phyloP scores from a whole-genome alignment of 2,329 filamentous ascomycete species.

The Paecilomyces fulvus region DNA sequence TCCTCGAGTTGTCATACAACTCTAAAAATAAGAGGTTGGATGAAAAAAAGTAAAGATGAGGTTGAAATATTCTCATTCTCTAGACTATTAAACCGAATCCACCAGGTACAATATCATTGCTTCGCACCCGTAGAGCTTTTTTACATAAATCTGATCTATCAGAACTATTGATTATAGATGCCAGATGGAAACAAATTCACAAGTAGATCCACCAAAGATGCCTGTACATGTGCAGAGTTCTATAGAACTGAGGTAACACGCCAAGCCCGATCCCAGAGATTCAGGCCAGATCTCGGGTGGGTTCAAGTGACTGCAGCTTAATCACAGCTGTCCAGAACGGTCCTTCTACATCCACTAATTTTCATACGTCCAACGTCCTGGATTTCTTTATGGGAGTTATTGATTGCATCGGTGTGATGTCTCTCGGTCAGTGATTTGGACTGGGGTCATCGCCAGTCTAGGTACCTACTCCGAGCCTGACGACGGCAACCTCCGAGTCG shows the following conservation, averaged over 20 bases:
- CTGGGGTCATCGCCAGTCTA: not conserved
- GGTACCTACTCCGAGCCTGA: not conserved
- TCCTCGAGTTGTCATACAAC: too few relatives aligned
- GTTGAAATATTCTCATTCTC: too few relatives aligned
- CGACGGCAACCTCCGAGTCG: not conserved
- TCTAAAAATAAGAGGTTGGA: too few relatives aligned
- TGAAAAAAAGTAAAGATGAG: too few relatives aligned
- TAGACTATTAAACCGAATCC: too few relatives aligned
- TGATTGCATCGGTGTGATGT: not conserved
- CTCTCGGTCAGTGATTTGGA: not conserved
- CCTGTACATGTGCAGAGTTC: too few relatives aligned
- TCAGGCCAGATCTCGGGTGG: not conserved
- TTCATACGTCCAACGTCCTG: not conserved
- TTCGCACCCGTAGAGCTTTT: too few relatives aligned
- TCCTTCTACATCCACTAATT: not conserved
- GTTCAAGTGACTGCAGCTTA: not conserved
- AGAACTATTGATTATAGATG: too few relatives aligned
- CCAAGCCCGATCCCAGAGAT: not conserved
- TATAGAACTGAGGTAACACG: not conserved
- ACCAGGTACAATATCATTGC: too few relatives aligned
- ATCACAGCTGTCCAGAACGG: conserved; percentile 8
- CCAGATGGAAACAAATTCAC: too few relatives aligned
- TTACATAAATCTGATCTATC: too few relatives aligned
- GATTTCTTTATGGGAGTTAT: not conserved
- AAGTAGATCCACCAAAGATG: too few relatives aligned